Evolutionary conservation across 2,329 filamentous ascomycete species (phyloP).

Genomic region (Fusarium udum): DNA sequence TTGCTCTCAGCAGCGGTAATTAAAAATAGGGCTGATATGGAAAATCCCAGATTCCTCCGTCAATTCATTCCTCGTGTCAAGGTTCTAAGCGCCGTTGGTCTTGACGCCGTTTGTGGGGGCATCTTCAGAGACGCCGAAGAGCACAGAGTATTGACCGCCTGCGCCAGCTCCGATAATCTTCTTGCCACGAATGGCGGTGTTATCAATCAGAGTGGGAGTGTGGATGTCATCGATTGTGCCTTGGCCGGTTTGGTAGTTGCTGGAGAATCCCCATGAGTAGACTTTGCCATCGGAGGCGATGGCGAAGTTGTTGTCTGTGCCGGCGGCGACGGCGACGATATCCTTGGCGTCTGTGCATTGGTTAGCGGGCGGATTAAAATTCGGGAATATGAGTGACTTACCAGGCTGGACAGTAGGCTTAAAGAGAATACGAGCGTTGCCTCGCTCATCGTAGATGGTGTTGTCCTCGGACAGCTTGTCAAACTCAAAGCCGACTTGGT

Average conservation of each 20-base stretch:
- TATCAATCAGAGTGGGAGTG: constrained; percentile 81
- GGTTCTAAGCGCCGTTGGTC: constrained; percentile 35
- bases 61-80: constrained; percentile 14
- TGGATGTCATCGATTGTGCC: constrained; percentile 82
- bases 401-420: constrained; percentile 54
- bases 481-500: constrained; percentile 66
- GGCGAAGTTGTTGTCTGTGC: constrained; percentile 78
- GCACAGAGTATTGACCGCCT: constrained; percentile 83
- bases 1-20: constrained; percentile 15
- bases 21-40: constrained; percentile 26
- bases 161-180: constrained; percentile 81
- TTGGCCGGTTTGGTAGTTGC: constrained; percentile 81
- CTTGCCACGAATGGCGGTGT: constrained; percentile 80
- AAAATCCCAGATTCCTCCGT: constrained; percentile 16
- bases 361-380: not conserved
- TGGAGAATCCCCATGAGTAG: constrained; percentile 83
- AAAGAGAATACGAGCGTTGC: constrained; percentile 71
- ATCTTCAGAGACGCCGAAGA: constrained; percentile 58
- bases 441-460: constrained; percentile 70
- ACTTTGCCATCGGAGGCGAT: constrained; percentile 75
- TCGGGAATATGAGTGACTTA: constrained; percentile 44
- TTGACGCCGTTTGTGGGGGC: constrained; percentile 45
- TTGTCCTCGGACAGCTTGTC: constrained; percentile 59
- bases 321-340: constrained; percentile 65
- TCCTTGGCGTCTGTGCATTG: constrained; percentile 57